phyloP scores from a whole-genome alignment of 495 filamentous ascomycete species.

The Tuber brumale region DNA sequence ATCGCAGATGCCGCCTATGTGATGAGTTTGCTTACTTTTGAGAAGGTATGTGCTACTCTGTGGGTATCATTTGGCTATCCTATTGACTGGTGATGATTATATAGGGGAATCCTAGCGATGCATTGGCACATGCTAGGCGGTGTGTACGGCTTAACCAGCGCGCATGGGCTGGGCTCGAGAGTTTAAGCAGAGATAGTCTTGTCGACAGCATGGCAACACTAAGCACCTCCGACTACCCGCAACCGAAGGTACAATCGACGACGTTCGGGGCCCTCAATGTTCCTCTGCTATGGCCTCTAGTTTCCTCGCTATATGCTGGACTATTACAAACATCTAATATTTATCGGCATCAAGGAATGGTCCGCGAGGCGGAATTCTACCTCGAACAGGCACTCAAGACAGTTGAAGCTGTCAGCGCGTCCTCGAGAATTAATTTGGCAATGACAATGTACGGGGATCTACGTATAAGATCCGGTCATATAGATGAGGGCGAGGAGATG shows the following conservation, averaged over 20 bases:
- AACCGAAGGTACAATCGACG: slow-evolving; percentile 24
- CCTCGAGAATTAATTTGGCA: slow-evolving; percentile 52
- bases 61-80: slow-evolving; percentile 8
- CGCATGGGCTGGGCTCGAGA: slow-evolving; percentile 43
- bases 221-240: slow-evolving; percentile 26
- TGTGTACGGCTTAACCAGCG: slow-evolving; percentile 35
- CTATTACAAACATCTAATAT: slow-evolving; percentile 64
- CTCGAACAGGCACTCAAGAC: slow-evolving; percentile 76
- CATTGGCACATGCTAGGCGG: slow-evolving; percentile 40
- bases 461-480: slow-evolving; percentile 57
- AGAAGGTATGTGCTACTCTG: slow-evolving; percentile 33
- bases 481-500: slow-evolving; percentile 56
- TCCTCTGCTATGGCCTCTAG: slow-evolving; percentile 73
- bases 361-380: slow-evolving; percentile 85
- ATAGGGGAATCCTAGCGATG: slow-evolving; percentile 39
- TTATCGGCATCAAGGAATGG: slow-evolving; percentile 75
- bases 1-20: slow-evolving; percentile 51
- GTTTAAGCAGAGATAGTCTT: slow-evolving; percentile 36
- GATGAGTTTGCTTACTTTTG: slow-evolving; percentile 39
- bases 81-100: slow-evolving; percentile 21
- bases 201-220: slow-evolving; percentile 28
- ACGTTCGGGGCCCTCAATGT: slow-evolving; percentile 47
- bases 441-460: slow-evolving; percentile 58
- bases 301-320: slow-evolving; percentile 62
- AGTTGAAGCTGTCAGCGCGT: slow-evolving; percentile 60